Evolutionary conservation across 306 rosid genomes (phyloP).

Genomic region (Sesbania bispinosa): DNA sequence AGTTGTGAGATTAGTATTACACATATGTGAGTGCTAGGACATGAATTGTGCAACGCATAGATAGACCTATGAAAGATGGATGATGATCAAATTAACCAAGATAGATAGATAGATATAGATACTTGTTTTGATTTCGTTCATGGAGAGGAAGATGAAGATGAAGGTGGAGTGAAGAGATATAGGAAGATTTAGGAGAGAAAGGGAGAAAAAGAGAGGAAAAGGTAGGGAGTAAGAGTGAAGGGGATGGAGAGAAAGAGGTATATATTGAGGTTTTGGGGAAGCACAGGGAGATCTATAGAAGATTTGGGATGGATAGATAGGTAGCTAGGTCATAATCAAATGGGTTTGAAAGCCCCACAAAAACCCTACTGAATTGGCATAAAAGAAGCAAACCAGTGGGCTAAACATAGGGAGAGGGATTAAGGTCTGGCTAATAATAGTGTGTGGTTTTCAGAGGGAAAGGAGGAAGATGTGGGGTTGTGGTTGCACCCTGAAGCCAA

Average conservation of each 20-base stretch:
- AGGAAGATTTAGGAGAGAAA: slow-evolving; percentile 7
- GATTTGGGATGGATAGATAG: background rate
- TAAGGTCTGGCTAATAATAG: slow-evolving; percentile 42
- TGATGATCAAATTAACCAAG: slow-evolving; percentile 6
- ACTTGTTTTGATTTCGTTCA: background rate
- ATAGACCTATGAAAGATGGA: background rate
- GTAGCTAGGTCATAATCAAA: slow-evolving; percentile 50
- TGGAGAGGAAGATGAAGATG: background rate
- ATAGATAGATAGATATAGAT: no score
- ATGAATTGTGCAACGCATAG: background rate
- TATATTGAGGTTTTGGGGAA: slow-evolving; percentile 19
- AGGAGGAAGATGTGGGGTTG: slow-evolving; percentile 67
- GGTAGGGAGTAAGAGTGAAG: slow-evolving; percentile 18
- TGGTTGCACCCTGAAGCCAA: slow-evolving; percentile 49
- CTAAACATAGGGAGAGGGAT: slow-evolving; percentile 28
- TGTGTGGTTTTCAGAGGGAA: slow-evolving; percentile 46
- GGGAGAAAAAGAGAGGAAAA: background rate
- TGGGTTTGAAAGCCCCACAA: slow-evolving; percentile 44
- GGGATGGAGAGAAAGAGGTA: background rate
- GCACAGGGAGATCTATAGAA: slow-evolving; percentile 25
- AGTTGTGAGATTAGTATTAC: background rate
- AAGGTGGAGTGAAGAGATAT: background rate
- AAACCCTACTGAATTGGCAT: slow-evolving; percentile 54
- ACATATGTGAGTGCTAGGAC: background rate
- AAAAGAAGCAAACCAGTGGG: slow-evolving; percentile 46